Base-by-base conservation (phyloP, 2,329 filamentous ascomycete species). In the Dendryphion nanum region DNA sequence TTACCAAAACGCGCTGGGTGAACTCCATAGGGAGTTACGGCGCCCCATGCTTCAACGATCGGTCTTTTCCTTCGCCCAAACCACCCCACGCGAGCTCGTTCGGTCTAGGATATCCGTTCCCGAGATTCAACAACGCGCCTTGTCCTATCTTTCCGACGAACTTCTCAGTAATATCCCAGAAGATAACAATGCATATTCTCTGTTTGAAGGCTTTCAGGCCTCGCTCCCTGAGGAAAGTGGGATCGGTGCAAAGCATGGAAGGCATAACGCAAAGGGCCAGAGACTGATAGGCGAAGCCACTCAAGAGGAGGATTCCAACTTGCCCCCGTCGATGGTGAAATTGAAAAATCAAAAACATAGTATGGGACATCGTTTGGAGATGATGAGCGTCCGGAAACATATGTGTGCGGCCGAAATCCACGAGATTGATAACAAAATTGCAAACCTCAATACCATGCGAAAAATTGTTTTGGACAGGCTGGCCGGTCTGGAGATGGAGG, bases 381-480 rank as follows among this genome's bases (percentile, higher is more conserved):
- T 96, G 80, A 82, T 97, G 71, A 79, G 85, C 3, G 82, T 97
- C 45, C 81, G 93, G 42, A 98, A 98, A 68, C 95, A 93, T 60
- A 96, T 98, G 91, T 91, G 90, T 52, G 93, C 89, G 57, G 86
- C 88, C 47, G 93, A 98, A 67, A 97, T 98, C 42, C 82, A 83
- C 43, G 93, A 98, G 59, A 95, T 98, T 44, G 93, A 98, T 69
- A 90, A 86, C 69, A 98, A 97, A 68, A 91, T 98, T 47, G 81
- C 88, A 44, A 97, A 97, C 64, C 73, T 98, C 38, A 85, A 89
- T 53, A 88, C 82, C 45, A 96, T 97, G 89, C 84, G 93, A 50
- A 86, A 84, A 59, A 94, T 96, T 44, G 86, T 97, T 31, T 68
- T 98, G 40, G 89, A 96, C 38, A 79, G 93, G 46, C 68, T 98